These are phyloP conservation scores for Backusella tuberculispora DNA, from an alignment of 192 early-diverging fungal genomes.

Conservation along the genomic window DNA sequence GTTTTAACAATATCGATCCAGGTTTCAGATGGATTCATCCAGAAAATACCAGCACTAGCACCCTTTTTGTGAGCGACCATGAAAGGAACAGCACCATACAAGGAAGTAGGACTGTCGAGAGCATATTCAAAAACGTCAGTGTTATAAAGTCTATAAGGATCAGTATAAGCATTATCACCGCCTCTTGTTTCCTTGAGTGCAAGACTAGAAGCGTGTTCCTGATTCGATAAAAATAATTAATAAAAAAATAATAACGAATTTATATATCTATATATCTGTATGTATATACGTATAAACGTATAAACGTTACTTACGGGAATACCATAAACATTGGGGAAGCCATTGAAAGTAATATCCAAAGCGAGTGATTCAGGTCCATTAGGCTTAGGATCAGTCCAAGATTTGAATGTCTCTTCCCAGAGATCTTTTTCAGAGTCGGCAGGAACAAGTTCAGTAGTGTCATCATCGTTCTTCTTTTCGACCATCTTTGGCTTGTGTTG, in stretches of 20 bases:
- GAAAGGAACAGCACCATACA: constrained; percentile 95
- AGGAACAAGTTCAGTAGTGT: constrained; percentile 44
- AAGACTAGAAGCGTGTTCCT: constrained; percentile 87
- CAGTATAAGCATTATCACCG: constrained; percentile 68
- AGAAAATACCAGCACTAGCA: constrained; percentile 79
- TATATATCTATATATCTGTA: too few species aligned
- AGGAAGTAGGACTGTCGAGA: constrained; percentile 92
- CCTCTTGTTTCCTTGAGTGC: constrained; percentile 89
- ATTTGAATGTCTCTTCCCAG: constrained; percentile 92
- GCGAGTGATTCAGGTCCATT: constrained; percentile 92
- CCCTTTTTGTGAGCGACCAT: constrained; percentile 88
- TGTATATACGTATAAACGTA: too few species aligned
- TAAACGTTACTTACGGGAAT: constrained; percentile 62
- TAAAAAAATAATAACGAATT: background rate
- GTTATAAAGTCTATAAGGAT: constrained; percentile 97
- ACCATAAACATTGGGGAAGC: constrained; percentile 89
- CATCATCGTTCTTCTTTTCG: constrained; percentile 42
- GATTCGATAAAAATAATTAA: background rate
- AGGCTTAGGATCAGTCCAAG: constrained; percentile 92
- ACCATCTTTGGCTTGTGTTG: constrained; percentile 46
- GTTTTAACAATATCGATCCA: constrained; percentile 95
- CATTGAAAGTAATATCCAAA: constrained; percentile 89
- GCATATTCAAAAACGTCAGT: constrained; percentile 98
- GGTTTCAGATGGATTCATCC: constrained; percentile 95
- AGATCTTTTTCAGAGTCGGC: constrained; percentile 50